phyloP scores from a whole-genome alignment of 768 basidiomycete species.

The Lactarius sanguifluus region DNA sequence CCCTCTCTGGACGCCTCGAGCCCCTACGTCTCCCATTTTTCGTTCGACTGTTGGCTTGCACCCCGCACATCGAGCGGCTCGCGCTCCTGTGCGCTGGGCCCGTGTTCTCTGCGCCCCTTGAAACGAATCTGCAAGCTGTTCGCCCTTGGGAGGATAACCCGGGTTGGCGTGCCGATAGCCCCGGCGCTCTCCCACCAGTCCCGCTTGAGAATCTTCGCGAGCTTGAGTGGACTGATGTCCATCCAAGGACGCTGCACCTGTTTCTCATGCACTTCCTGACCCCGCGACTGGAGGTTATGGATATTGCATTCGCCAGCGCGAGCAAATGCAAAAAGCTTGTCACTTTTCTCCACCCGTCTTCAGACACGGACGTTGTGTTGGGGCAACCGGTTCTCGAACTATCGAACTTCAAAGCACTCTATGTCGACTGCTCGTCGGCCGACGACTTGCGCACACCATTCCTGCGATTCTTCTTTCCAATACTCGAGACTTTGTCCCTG shows the following conservation, averaged over 20 bases:
- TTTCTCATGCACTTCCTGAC: slow-evolving; percentile 23
- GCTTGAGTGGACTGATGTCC: slow-evolving; percentile 24
- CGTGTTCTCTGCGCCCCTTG: slow-evolving; percentile 14
- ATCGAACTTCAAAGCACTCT: slow-evolving; percentile 19
- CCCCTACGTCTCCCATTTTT: slow-evolving; percentile 18
- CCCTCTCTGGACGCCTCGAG: slow-evolving; percentile 9
- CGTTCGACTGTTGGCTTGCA: slow-evolving; percentile 22
- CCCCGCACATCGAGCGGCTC: slow-evolving; percentile 23
- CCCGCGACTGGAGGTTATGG: slow-evolving; percentile 19
- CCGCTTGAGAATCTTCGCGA: slow-evolving; percentile 25
- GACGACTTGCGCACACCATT: slow-evolving; percentile 25
- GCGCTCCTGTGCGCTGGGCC: slow-evolving; percentile 18
- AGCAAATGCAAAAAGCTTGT: slow-evolving; percentile 17
- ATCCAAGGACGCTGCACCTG: slow-evolving; percentile 18
- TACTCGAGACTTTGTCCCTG: slow-evolving; percentile 25
- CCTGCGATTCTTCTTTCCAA: slow-evolving; percentile 23
- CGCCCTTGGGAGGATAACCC: slow-evolving; percentile 14
- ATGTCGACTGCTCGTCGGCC: slow-evolving; percentile 17
- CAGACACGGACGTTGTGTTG: neutral
- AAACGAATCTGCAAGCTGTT: neutral
- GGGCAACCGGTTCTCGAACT: slow-evolving; percentile 17
- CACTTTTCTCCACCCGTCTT: slow-evolving; percentile 9
- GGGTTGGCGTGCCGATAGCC: slow-evolving; percentile 6
- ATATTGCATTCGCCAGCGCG: slow-evolving; percentile 16
- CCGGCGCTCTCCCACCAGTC: slow-evolving; percentile 17